A percentile compares a stretch with the other conserved stretches of the same genome.
Evolutionary conservation across 805 yeast genomes (phyloP).

Genomic region (Kazachstania africana): DNA sequence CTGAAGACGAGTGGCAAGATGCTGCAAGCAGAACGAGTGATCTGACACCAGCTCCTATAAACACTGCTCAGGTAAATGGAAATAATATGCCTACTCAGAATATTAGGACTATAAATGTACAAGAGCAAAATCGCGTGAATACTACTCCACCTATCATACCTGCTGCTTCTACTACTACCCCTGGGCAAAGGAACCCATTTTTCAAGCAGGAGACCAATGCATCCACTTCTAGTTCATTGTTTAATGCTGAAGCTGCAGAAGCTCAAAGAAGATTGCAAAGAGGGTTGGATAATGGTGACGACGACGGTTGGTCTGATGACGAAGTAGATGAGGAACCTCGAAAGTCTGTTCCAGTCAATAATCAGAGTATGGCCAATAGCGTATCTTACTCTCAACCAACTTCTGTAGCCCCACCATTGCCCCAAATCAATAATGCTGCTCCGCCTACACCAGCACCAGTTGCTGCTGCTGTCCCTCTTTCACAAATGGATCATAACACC

Average conservation of each 20-base stretch:
- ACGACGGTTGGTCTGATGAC: constrained; percentile 27
- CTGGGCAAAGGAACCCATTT: constrained; percentile 37
- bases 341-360: constrained; percentile 17
- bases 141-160: neutral
- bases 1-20: constrained; percentile 23
- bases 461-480: constrained; percentile 2
- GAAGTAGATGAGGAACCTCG: constrained; percentile 26
- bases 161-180: neutral
- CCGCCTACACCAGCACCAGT: constrained; percentile 13
- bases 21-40: neutral
- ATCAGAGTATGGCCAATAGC: neutral
- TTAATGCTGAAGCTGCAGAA: constrained; percentile 42
- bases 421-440: constrained; percentile 1
- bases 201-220: constrained; percentile 29
- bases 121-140: too few relatives aligned
- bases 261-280: constrained; percentile 67
- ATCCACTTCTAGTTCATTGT: constrained; percentile 28
- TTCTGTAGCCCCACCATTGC: constrained; percentile 10
- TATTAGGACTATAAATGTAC: neutral
- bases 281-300: constrained; percentile 28
- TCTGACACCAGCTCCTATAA: neutral
- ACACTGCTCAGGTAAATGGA: neutral
- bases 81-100: neutral
- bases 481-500: too few relatives aligned
- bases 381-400: neutral